Base-by-base conservation (phyloP, 345 rosid species). In the Salix viminalis region DNA sequence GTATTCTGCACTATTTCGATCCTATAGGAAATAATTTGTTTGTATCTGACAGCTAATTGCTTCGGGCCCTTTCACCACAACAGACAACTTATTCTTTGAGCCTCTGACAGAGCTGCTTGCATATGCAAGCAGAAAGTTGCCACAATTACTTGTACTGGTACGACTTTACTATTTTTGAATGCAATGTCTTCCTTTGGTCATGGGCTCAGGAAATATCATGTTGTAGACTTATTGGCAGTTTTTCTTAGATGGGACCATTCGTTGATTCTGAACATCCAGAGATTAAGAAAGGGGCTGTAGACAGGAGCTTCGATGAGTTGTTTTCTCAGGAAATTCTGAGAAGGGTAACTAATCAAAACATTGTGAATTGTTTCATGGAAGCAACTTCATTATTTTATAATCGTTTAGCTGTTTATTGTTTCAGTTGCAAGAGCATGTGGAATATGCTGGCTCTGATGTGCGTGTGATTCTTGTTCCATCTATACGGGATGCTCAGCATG, bases 261-360 rank as follows among this genome's bases (percentile, higher is more conserved):
- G 77, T 96, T 48, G 97, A 96, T 85, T 89, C 95, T 28, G 95
- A 91, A 48, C 97, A 93, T 86, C 95, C 97, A n/a, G 90, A 86
- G 77, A 84, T 92, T 69, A 88, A 85, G 82, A 93, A 88, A 86
- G 97, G 97, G 82, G 73, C 89, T 67, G 54, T 80, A 8, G 85
- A 87, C 76, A 73, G 81, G 66, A 91, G 90, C 83, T 90, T 86
- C 69, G 88, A 86, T 67, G 97, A 90, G 77, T 78, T 96, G 65
- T 96, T 96, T 74, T 84, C 68, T 65, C 24, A 75, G 18, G 97
- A 91, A 87, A 83, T 96, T 78, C 78, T 91, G 42, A 81, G 81
- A 76, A 90, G 84, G 94, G 98, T 96, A 90, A 79, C 36, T 79
- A 30, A 41, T n/a, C 0, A 46, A 67, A 76, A 58, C 34, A 4